Evolutionary conservation across 2,329 filamentous ascomycete species (phyloP).

Genomic region (Aureobasidium sp.): DNA sequence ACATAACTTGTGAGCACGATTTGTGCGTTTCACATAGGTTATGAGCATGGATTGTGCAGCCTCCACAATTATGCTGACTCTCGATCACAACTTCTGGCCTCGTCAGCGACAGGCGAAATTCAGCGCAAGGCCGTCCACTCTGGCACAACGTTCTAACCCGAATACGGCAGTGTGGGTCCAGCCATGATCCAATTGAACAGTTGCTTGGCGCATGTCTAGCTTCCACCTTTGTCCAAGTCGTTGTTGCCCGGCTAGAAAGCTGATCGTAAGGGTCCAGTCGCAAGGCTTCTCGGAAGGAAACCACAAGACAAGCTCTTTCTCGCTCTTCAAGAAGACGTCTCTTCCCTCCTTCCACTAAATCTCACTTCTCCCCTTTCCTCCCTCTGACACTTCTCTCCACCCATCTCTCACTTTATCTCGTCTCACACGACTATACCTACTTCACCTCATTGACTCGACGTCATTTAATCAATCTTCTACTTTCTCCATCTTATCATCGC

Average conservation of each 20-base stretch:
- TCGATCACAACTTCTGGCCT: neutral
- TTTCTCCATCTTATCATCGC: slow-evolving; percentile 8
- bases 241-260: neutral
- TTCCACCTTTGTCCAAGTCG: slow-evolving; percentile 3
- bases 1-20: neutral
- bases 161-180: neutral
- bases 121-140: slow-evolving; percentile 2
- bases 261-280: slow-evolving; percentile 6
- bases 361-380: neutral
- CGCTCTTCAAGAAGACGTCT: neutral
- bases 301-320: slow-evolving; percentile 3
- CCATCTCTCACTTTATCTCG: neutral
- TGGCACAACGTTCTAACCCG: neutral
- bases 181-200: neutral
- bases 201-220: slow-evolving; percentile 2
- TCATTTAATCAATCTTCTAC: slow-evolving; percentile 13
- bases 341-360: neutral
- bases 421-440: neutral
- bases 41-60: too few relatives aligned
- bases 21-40: neutral
- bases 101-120: neutral
- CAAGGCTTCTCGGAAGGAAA: neutral
- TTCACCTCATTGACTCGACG: slow-evolving; percentile 4
- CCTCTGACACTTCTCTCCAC: neutral
- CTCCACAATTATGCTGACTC: neutral